Conservation (phyloP, 306 rosid species). For the Aeschynomene evenia region DNA sequence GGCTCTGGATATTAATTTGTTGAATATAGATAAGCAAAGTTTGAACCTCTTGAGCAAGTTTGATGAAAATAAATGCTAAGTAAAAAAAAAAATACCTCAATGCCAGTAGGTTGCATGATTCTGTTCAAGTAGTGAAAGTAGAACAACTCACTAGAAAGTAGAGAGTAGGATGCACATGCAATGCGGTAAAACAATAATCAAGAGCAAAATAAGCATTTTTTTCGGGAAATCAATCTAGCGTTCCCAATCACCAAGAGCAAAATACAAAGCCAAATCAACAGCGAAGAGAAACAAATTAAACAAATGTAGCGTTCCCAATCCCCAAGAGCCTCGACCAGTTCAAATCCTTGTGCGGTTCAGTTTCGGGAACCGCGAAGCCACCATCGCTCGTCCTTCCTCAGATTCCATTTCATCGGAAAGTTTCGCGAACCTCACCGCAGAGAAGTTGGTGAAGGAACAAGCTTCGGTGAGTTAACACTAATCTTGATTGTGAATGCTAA, state of each 20-base stretch:
- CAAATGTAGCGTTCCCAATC: slow-evolving; percentile 63
- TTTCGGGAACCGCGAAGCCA: slow-evolving; percentile 51
- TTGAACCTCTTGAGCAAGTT: slow-evolving; percentile 59
- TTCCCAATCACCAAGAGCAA: too few relatives aligned
- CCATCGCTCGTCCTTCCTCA: slow-evolving; percentile 44
- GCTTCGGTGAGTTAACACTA: slow-evolving; percentile 86
- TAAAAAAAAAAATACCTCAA: too few relatives aligned
- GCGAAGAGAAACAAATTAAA: too few relatives aligned
- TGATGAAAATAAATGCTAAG: too few relatives aligned
- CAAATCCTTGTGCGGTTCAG: slow-evolving; percentile 69
- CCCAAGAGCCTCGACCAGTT: slow-evolving; percentile 72
- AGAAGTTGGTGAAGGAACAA: slow-evolving; percentile 86
- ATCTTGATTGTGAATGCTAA: slow-evolving; percentile 89
- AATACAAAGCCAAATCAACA: too few relatives aligned
- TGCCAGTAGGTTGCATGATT: too few relatives aligned
- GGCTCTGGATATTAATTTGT: slow-evolving; percentile 51
- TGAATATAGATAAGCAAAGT: slow-evolving; percentile 64
- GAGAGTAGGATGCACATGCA: too few relatives aligned
- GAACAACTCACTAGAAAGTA: too few relatives aligned
- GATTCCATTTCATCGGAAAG: slow-evolving; percentile 66
- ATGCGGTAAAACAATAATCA: too few relatives aligned
- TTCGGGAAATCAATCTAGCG: too few relatives aligned
- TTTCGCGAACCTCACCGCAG: slow-evolving; percentile 73
- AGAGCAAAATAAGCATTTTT: too few relatives aligned
- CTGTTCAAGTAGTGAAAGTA: too few relatives aligned